Base-by-base conservation (phyloP, 2,329 filamentous ascomycete genomes). In the Pestalotiopsis sp. region DNA sequence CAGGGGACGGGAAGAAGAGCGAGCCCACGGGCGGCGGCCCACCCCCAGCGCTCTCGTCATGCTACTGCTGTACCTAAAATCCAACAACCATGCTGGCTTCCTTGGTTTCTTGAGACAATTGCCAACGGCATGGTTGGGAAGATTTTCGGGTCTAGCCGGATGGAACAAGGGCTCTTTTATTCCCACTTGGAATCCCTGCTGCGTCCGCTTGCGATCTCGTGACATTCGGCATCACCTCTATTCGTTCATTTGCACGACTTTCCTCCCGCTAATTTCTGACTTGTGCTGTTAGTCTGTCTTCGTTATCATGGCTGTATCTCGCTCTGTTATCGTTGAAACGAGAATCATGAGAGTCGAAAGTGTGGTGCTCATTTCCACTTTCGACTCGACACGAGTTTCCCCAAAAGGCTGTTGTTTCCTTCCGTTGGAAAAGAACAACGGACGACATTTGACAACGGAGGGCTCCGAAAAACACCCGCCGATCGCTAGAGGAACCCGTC, bases 151-250 rank as follows among this genome's bases (percentile, higher is more conserved):
- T 20, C 61, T 64, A 64, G 61, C 39, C 49, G 41, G 49, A 49
- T 56, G 25, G 63, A 66, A 52, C 45, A 45, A 56, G 39, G 63
- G 41, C 38, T 49, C 49, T 23, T 31, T 36, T 9, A 23, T 36
- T 9, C 31, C 31, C 31, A 36, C 31, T 36, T 36, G 31, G 41
- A 39, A 56, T 45, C 59, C 63, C 39, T 66, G 63, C 63, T 66
- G 63, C 63, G 63, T 66, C 49, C n/a, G 20, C 14, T 66, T 49
- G 27, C 49, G 49, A 49, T 66, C 63, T 36, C 63, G 63, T 66
- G 41, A 56, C 45, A n/a, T 13, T 20, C 41, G 20, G 31, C 25
- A 25, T 49, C 12, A 45, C n/a, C 13, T 49, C 23, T 5, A 31
- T 27, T 39, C 59, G 17, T 59, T 59, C n/a, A 25, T 59, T n/a